Percentiles rank a stretch among this genome's conserved stretches.
These are phyloP conservation scores for Styphnolobium japonicum DNA, from an alignment of 306 rosid genomes.

Conservation along the genomic window DNA sequence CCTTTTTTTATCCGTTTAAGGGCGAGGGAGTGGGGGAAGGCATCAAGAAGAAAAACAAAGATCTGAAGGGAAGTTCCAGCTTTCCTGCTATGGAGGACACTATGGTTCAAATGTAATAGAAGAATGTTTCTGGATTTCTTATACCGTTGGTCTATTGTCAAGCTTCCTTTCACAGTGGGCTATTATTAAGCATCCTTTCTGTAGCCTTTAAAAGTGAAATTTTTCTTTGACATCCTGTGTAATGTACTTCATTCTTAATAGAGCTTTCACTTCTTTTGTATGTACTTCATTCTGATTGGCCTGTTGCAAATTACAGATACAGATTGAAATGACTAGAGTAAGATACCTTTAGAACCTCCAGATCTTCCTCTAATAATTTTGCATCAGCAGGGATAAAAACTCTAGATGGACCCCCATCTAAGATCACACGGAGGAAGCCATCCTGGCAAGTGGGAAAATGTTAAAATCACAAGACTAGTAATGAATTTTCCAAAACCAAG, in stretches of 20 bases:
- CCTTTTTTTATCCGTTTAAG: not conserved
- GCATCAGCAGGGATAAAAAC: slow-evolving; percentile 66
- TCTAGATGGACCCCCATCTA: slow-evolving; percentile 91
- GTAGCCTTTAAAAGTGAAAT: not conserved
- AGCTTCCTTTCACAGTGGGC: not conserved
- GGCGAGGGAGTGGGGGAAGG: not conserved
- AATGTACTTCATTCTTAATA: not conserved
- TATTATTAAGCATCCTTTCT: not conserved
- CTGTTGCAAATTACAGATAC: slow-evolving; percentile 15
- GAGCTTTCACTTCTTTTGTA: not conserved
- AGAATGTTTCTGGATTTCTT: not conserved
- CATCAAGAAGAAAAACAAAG: not conserved
- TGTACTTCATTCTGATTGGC: too few relatives aligned
- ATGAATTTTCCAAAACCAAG: slow-evolving; percentile 16
- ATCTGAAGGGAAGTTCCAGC: not conserved
- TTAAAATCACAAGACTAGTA: slow-evolving; percentile 18
- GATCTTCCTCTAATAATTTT: slow-evolving; percentile 87
- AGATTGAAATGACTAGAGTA: slow-evolving; percentile 10
- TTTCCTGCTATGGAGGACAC: not conserved
- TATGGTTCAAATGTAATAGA: not conserved
- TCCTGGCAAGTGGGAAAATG: slow-evolving; percentile 54
- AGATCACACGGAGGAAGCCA: slow-evolving; percentile 85
- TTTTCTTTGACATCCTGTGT: not conserved
- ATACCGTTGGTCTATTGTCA: not conserved
- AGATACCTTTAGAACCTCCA: slow-evolving; percentile 86